Evolutionary conservation across 2,329 filamentous ascomycete genomes (phyloP), one percentile per base, ranked within the genome.

Genomic region (Rhexocercosporidium sp.): DNA sequence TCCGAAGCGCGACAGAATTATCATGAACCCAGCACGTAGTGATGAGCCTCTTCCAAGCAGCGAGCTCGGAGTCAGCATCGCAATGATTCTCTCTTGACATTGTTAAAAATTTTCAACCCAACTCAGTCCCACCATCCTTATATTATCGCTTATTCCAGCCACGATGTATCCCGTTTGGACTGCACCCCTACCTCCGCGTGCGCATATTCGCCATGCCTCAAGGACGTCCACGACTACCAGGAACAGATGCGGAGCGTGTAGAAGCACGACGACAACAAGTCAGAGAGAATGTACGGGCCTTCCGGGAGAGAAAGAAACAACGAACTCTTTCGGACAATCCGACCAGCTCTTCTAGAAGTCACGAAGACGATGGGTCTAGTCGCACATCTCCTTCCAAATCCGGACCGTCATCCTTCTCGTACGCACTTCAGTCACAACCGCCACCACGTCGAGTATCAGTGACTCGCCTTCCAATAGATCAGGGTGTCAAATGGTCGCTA

Each of bases 261-360:
- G 66, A 66, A 51, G 62, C 64, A 29, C 62, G 68, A 49, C 64
- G 68, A 2, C 63, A 66, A 59, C 63, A 68, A 63, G 64, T 70
- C 56, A 64, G 66, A 63, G 64, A 66, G n/a, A 68, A 70, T 56
- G 68, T 70, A 11, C 62, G 67, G 47, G 69, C 69, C 6, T 67
- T 62, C 37, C 66, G 69, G 14, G 64, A 64, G 59, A 60, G 69
- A 14, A 66, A 65, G 29, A 61, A 61, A 44, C 54, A 70, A 39
- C 64, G 65, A 34, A 18, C 41, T 27, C 60, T 64, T 22, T 64
- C 54, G 31, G 59, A 59, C n/a, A 62, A 29, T 39, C 41, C 63
- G 60, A 7, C 29, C 3, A 29, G 39, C 34, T 44, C 29, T 29
- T 56, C 56, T 18, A 41, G 64, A 5, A 41, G 39, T 9, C 59